These are phyloP conservation scores for Kalaharituber pfeilii DNA, from an alignment of 2,329 filamentous ascomycete genomes.

Conservation along the genomic window DNA sequence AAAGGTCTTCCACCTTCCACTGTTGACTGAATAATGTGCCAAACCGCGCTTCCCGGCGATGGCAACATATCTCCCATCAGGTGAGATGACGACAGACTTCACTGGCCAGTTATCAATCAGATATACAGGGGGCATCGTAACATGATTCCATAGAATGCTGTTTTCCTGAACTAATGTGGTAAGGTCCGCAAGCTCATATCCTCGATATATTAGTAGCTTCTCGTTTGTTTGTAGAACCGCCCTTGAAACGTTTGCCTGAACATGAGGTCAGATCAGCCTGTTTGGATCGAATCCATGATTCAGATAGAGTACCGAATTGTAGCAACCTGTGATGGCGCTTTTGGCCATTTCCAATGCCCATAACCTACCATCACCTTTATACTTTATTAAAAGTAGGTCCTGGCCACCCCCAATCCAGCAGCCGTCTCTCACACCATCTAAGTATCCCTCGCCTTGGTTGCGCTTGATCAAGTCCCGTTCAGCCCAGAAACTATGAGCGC, in stretches of 20 bases:
- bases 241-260: constrained; percentile 59
- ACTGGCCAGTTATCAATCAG: constrained; percentile 90
- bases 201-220: constrained; percentile 79
- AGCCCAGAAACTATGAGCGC: constrained; percentile 63
- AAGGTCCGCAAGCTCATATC: constrained; percentile 77
- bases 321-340: constrained; percentile 82
- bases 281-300: background rate
- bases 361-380: constrained; percentile 40
- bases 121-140: constrained; percentile 69
- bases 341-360: constrained; percentile 86
- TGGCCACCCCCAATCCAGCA: constrained; percentile 79
- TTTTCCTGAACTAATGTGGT: constrained; percentile 84
- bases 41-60: constrained; percentile 86
- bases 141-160: constrained; percentile 74
- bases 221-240: constrained; percentile 78
- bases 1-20: constrained; percentile 91
- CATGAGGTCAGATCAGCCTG: no score
- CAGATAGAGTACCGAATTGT: constrained; percentile 40
- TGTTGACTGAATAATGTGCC: constrained; percentile 88
- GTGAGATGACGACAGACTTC: constrained; percentile 65
- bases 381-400: constrained; percentile 45
- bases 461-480: constrained; percentile 45
- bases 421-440: constrained; percentile 59
- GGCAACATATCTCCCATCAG: constrained; percentile 84
- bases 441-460: constrained; percentile 60